A percentile compares a stretch with the other conserved stretches of the same genome.
Conservation (phyloP, 2,329 filamentous ascomycete species). For the Sclerotinia borealis region DNA sequence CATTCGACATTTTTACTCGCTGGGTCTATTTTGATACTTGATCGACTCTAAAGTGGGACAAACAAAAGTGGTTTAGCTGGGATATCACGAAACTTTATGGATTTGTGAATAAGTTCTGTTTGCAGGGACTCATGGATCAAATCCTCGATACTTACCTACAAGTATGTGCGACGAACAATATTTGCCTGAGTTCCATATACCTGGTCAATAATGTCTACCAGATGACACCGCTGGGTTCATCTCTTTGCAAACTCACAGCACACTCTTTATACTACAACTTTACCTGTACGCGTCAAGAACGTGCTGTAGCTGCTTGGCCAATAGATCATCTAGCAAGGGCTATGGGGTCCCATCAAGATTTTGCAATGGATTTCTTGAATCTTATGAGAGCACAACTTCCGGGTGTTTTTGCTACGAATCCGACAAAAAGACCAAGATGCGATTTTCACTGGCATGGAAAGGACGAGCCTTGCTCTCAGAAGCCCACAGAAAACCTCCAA, state of each 20-base stretch:
- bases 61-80: neutral
- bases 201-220: neutral
- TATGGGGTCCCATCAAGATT: neutral
- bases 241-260: neutral
- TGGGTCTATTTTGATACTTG: constrained; percentile 14
- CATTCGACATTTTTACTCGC: constrained; percentile 12
- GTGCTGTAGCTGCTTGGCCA: no score
- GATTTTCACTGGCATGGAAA: neutral
- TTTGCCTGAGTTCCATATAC: rapidly evolving
- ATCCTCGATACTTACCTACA: neutral
- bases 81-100: neutral
- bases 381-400: neutral
- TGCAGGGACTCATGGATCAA: neutral
- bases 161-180: rapidly evolving
- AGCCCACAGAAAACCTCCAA: no score
- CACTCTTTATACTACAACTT: no score
- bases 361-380: neutral
- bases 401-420: neutral
- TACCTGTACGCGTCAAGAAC: no score
- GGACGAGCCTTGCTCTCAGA: neutral
- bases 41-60: neutral
- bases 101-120: constrained; percentile 1
- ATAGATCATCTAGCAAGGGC: neutral
- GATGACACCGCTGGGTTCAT: neutral
- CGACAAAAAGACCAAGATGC: neutral